Conservation (phyloP, 805 yeast genomes). For the Saccharomycopsis vini region DNA sequence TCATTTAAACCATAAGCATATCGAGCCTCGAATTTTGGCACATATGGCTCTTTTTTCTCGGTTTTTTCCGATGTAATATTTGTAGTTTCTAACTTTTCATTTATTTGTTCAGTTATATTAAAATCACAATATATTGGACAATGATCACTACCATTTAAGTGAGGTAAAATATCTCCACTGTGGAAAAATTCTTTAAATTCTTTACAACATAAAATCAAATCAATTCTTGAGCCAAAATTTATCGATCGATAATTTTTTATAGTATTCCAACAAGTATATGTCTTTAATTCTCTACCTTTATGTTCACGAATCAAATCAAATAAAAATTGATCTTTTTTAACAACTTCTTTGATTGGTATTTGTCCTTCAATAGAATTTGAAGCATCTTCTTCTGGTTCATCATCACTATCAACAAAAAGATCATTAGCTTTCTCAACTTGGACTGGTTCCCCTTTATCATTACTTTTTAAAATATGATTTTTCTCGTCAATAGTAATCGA, state of each 20-base stretch:
- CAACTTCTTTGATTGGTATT: conserved; percentile 20
- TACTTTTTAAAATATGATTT: conserved; percentile 8
- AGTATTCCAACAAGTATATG: conserved; percentile 93
- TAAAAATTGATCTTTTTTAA: conserved; percentile 35
- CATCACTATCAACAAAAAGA: conserved; percentile 17
- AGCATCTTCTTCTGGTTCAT: conserved; percentile 1
- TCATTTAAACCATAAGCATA: conserved; percentile 34
- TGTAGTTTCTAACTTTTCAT: conserved; percentile 4
- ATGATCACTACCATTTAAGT: conserved; percentile 82
- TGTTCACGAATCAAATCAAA: conserved; percentile 49
- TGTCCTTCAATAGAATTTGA: conserved; percentile 24
- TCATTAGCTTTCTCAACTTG: background rate
- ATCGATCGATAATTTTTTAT: conserved; percentile 64
- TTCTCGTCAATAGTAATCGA: conserved; percentile 10
- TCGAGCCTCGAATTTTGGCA: conserved; percentile 46
- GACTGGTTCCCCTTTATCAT: conserved; percentile 9
- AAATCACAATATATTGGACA: conserved; percentile 83
- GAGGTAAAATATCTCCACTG: conserved; percentile 52
- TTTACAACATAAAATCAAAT: conserved; percentile 51
- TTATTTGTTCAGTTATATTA: conserved; percentile 20
- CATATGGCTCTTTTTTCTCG: conserved; percentile 9
- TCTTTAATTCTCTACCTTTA: conserved; percentile 45
- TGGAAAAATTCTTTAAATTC: conserved; percentile 27
- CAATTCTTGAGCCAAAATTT: conserved; percentile 85
- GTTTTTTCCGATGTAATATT: too few relatives aligned